phyloP scores from a whole-genome alignment of 2,329 filamentous ascomycete genomes.

The Phaeosphaeria sp. region DNA sequence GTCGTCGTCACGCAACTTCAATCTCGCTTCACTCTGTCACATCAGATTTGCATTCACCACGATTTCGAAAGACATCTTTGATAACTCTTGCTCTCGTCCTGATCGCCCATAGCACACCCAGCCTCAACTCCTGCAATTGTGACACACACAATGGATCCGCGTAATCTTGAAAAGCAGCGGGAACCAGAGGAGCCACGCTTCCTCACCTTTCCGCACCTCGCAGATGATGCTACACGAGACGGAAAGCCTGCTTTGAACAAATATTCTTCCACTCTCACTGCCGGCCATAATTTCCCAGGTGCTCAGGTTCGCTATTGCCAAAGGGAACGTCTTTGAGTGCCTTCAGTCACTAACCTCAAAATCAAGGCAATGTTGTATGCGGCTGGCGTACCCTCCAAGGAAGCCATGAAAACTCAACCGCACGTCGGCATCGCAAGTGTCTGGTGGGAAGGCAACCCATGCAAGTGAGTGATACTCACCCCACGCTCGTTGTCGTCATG shows the following conservation, averaged over 20 bases:
- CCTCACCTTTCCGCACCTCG: conserved; percentile 63
- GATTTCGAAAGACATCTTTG: no score
- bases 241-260: conserved; percentile 76
- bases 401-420: conserved; percentile 87
- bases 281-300: conserved; percentile 86
- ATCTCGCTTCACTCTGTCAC: conserved; percentile 10
- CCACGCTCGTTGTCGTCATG: conserved; percentile 17
- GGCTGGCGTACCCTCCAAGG: conserved; percentile 80
- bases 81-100: no score
- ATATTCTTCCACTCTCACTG: conserved; percentile 83
- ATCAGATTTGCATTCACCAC: neutral
- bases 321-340: neutral
- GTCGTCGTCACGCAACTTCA: conserved; percentile 15
- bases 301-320: conserved; percentile 69
- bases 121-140: neutral
- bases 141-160: conserved; percentile 43
- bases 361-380: conserved; percentile 89
- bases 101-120: neutral
- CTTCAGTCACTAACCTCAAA: conserved; percentile 7
- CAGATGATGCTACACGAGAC: conserved; percentile 60
- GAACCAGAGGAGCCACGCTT: conserved; percentile 54
- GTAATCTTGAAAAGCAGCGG: conserved; percentile 43
- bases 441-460: conserved; percentile 98
- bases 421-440: conserved; percentile 91
- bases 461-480: conserved; percentile 70